Conservation (phyloP, 192 early-diverging fungal species). For the Chytriomyces sp. region DNA sequence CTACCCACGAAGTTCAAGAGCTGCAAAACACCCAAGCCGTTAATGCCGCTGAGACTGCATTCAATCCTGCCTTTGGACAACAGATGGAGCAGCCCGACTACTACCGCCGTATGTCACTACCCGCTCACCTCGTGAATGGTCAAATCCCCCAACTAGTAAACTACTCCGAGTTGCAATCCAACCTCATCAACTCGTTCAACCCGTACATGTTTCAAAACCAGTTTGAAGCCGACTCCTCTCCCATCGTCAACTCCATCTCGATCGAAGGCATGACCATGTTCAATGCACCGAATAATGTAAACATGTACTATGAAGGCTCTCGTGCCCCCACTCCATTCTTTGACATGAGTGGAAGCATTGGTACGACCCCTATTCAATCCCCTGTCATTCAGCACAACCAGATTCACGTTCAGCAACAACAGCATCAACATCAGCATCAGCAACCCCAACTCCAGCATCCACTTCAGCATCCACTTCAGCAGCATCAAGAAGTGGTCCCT, state of each 20-base stretch:
- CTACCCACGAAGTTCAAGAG: neutral
- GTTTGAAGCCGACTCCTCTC: neutral
- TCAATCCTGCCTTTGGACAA: neutral
- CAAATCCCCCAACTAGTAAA: neutral
- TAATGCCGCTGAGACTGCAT: neutral
- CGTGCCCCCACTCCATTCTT: neutral
- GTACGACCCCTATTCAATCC: neutral
- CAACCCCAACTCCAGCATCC: too few relatives aligned
- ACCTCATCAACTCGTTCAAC: constrained; percentile 16
- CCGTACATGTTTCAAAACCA: constrained; percentile 12
- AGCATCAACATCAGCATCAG: too few relatives aligned
- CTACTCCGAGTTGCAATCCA: constrained; percentile 1
- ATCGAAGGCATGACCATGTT: constrained; percentile 2
- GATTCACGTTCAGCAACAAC: neutral
- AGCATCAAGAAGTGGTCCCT: neutral
- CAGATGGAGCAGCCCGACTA: neutral
- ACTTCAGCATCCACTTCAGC: too few relatives aligned
- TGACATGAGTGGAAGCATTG: neutral
- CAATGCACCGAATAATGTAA: neutral
- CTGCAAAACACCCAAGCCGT: neutral
- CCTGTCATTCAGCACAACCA: neutral
- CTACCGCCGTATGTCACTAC: constrained; percentile 15
- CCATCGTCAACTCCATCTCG: neutral
- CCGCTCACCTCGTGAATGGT: neutral
- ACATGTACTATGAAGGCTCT: neutral